Evolutionary conservation across 495 filamentous ascomycete genomes (phyloP).

Genomic region (Xylona heveae): DNA sequence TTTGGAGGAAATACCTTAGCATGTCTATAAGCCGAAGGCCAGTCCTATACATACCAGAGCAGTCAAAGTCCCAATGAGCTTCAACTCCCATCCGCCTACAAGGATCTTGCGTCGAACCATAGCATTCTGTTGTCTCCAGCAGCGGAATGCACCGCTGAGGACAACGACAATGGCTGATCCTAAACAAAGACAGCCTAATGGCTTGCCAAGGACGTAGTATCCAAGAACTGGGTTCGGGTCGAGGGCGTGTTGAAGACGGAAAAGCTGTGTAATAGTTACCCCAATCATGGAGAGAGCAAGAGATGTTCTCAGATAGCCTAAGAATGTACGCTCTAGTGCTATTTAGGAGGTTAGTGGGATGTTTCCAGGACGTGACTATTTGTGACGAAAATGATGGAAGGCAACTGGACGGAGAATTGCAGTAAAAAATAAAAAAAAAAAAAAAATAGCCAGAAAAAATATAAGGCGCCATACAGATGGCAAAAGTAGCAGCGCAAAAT

Average conservation of each 20-base stretch:
- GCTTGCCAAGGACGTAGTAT: constrained; percentile 42
- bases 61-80: constrained; percentile 24
- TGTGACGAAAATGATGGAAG: constrained; percentile 1
- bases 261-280: constrained; percentile 45
- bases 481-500: constrained; percentile 8
- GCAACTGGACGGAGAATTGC: constrained; percentile 1
- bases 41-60: too few species aligned
- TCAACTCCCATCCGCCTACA: constrained; percentile 49
- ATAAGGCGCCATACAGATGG: too few species aligned
- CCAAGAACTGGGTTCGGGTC: constrained; percentile 22
- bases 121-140: constrained; percentile 49
- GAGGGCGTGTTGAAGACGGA: constrained; percentile 34
- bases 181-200: constrained; percentile 37
- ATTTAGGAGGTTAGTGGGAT: constrained; percentile 5
- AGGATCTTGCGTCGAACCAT: constrained; percentile 41
- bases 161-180: constrained; percentile 32
- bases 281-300: constrained; percentile 44
- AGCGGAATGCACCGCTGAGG: constrained; percentile 36
- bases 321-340: constrained; percentile 66
- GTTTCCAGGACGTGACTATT: too few species aligned
- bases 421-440: constrained; percentile 3
- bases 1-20: too few species aligned
- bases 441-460: constrained; percentile 3
- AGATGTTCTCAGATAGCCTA: constrained; percentile 57
- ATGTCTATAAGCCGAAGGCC: too few species aligned